These are phyloP conservation scores for Lasiodiplodia theobromae DNA, from an alignment of 2,329 filamentous ascomycete species.

Conservation along the genomic window DNA sequence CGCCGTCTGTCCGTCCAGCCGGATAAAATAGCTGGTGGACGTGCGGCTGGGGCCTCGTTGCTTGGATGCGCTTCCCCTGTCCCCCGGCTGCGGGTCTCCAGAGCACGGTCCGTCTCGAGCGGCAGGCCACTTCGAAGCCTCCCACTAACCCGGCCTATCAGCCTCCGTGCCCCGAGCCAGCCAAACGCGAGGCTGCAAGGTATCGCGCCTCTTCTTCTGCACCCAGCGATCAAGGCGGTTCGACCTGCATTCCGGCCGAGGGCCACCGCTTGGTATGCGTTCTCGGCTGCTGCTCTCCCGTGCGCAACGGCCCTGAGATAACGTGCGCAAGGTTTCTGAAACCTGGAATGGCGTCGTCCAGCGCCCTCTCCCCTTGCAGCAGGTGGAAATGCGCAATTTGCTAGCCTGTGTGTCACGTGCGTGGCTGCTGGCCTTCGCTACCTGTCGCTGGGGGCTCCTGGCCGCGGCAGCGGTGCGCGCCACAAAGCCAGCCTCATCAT, in stretches of 20 bases:
- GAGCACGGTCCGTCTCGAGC: slow-evolving; percentile 20
- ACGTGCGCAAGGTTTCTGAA: slow-evolving; percentile 22
- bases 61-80: slow-evolving; percentile 19
- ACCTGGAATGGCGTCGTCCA: slow-evolving; percentile 17
- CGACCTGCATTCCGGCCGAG: slow-evolving; percentile 1
- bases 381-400: slow-evolving; percentile 26
- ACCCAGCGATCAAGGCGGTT: slow-evolving; percentile 6
- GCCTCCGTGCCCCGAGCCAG: slow-evolving; percentile 4
- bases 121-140: slow-evolving; percentile 25
- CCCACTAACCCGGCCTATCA: slow-evolving; percentile 17
- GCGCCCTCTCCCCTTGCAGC: slow-evolving; percentile 19
- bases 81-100: slow-evolving; percentile 17
- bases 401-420: slow-evolving; percentile 15
- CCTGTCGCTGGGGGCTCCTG: slow-evolving; percentile 9
- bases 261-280: background rate
- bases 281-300: slow-evolving; percentile 2
- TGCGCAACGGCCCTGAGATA: slow-evolving; percentile 18
- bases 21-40: slow-evolving; percentile 13
- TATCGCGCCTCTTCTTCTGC: slow-evolving; percentile 19
- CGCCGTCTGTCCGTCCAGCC: slow-evolving; percentile 12
- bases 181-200: slow-evolving; percentile 15
- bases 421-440: slow-evolving; percentile 5
- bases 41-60: slow-evolving; percentile 16
- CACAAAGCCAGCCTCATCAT: slow-evolving; percentile 26
- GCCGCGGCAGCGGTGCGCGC: slow-evolving; percentile 19